Evolutionary conservation across 2,329 filamentous ascomycete genomes (phyloP).

Genomic region (Arthrobotrys sphaeroides): DNA sequence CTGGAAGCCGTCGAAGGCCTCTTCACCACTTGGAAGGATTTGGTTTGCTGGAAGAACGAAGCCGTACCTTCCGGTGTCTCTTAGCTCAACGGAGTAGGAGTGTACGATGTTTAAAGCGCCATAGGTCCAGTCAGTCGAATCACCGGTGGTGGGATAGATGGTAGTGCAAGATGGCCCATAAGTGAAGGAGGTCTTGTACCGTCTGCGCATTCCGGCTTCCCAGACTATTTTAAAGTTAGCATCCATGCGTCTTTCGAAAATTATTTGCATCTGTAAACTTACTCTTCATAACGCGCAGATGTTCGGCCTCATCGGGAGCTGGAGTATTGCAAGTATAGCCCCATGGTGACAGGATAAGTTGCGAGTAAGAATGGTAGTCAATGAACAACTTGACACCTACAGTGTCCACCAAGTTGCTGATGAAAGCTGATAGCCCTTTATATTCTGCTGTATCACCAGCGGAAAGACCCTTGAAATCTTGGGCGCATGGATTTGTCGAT

Average conservation of each 20-base stretch:
- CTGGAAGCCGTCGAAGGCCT: conserved; percentile 63
- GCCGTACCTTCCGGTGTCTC: conserved; percentile 65
- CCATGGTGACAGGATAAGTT: conserved; percentile 61
- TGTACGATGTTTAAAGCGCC: conserved; percentile 63
- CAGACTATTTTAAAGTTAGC: conserved; percentile 56
- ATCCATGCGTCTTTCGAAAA: background rate
- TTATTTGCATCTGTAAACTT: conserved; percentile 13
- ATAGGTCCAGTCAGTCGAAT: conserved; percentile 63
- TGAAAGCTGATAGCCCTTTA: conserved; percentile 64
- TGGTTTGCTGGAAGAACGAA: conserved; percentile 66
- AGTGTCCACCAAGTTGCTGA: conserved; percentile 61
- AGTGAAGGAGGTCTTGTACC: conserved; percentile 64
- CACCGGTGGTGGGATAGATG: conserved; percentile 69
- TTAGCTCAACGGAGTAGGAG: conserved; percentile 65
- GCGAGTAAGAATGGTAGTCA: conserved; percentile 73
- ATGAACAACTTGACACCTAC: conserved; percentile 65
- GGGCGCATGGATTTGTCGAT: conserved; percentile 66
- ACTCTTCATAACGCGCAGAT: conserved; percentile 64
- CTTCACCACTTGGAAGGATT: conserved; percentile 64
- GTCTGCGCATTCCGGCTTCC: conserved; percentile 67
- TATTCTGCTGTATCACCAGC: conserved; percentile 67
- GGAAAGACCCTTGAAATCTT: conserved; percentile 64
- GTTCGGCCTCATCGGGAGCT: conserved; percentile 27
- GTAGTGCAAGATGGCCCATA: conserved; percentile 68
- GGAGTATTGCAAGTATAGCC: conserved; percentile 37